Conservation (phyloP, 2,329 filamentous ascomycete species). For the Aspergillus caelatus region DNA sequence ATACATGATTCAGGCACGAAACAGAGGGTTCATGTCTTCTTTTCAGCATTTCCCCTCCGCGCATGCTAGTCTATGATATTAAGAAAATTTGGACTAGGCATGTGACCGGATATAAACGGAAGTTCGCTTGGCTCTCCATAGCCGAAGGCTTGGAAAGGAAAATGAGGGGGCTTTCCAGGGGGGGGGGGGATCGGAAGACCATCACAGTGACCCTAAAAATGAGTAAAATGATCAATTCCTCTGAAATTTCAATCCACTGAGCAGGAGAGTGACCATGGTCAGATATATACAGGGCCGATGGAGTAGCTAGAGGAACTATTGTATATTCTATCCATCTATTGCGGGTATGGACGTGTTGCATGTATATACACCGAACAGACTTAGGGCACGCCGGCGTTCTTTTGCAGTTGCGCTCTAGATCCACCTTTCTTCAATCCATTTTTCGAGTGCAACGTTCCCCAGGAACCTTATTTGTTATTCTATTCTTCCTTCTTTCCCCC, state of each 20-base stretch:
- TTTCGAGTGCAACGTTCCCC: neutral
- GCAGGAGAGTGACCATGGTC: neutral
- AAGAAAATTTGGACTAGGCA: neutral
- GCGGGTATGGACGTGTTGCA: neutral
- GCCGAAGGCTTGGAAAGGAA: neutral
- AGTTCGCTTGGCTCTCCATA: neutral
- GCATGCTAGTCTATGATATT: neutral
- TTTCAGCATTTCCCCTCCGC: neutral
- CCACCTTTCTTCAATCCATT: constrained; percentile 1
- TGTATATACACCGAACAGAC: neutral
- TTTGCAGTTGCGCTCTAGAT: neutral
- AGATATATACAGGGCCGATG: neutral
- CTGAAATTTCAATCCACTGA: neutral
- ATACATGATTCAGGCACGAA: neutral
- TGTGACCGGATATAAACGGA: neutral
- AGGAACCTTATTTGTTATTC: neutral
- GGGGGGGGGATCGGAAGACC: neutral
- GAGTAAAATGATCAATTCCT: neutral
- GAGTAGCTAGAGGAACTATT: neutral
- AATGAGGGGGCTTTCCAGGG: neutral
- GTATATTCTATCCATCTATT: neutral
- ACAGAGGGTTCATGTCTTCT: neutral
- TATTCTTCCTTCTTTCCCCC: neutral
- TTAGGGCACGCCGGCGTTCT: neutral
- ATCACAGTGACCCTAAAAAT: neutral